phyloP scores from a whole-genome alignment of 768 basidiomycete species.

The Cystobasidium tubakii region DNA sequence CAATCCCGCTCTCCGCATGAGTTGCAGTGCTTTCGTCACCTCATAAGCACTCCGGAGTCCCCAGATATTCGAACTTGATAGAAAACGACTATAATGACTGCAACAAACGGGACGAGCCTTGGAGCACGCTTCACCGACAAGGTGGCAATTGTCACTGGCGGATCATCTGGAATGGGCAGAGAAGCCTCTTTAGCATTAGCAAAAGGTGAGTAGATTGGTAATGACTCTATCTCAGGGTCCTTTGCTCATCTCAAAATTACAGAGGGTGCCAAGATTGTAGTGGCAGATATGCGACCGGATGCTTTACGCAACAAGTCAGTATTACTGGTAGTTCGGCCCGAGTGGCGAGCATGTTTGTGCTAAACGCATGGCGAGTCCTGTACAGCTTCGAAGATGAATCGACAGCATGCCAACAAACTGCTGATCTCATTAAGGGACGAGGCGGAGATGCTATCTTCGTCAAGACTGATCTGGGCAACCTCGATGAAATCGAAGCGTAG shows the following conservation, averaged over 20 bases:
- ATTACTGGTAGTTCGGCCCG: background rate
- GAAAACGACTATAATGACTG: background rate
- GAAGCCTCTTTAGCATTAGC: background rate
- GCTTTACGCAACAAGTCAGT: constrained; percentile 1
- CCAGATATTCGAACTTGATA: background rate
- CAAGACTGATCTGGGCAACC: constrained; percentile 8
- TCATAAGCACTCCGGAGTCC: background rate
- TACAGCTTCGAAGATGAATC: background rate
- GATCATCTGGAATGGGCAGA: background rate
- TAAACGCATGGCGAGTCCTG: background rate
- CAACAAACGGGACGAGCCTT: background rate
- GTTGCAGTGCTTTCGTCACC: background rate
- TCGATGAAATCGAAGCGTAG: constrained; percentile 11
- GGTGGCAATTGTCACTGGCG: constrained; percentile 15
- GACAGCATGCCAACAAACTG: background rate
- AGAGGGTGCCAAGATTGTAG: constrained; percentile 14
- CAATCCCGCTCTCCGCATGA: background rate
- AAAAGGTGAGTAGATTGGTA: background rate
- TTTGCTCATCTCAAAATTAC: background rate
- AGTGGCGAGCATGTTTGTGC: background rate
- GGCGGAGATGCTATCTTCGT: constrained; percentile 17
- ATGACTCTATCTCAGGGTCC: background rate
- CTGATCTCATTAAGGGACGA: background rate
- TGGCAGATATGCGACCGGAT: constrained; percentile 10
- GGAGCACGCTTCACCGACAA: constrained; percentile 2